A percentile compares a stretch with the other conserved stretches of the same genome.
Conservation (phyloP, 371 early-diverging fungal species). For the Mycotypha africana region DNA sequence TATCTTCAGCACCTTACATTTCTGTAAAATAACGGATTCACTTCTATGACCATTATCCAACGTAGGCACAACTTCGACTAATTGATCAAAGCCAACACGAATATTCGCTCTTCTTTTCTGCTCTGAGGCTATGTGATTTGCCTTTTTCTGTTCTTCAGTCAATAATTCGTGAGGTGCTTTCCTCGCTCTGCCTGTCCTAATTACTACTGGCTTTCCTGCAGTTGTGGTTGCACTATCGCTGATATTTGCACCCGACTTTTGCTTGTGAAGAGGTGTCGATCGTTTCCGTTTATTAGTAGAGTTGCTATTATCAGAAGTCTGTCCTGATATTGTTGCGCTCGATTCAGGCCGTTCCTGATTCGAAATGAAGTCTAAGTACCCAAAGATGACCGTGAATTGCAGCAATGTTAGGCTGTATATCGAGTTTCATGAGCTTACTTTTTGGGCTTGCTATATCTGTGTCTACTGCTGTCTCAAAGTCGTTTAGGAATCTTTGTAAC, state of each 20-base stretch:
- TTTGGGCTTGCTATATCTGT: not conserved
- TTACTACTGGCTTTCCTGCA: no score
- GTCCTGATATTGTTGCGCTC: not conserved
- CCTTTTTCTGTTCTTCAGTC: conserved; percentile 82
- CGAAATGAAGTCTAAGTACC: no score
- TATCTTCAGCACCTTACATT: conserved; percentile 6
- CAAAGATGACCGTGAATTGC: no score
- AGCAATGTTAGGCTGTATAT: no score
- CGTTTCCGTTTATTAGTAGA: not conserved
- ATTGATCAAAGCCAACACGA: conserved; percentile 71
- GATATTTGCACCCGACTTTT: not conserved
- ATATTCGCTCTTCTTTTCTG: conserved; percentile 84
- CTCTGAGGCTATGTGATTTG: conserved; percentile 90
- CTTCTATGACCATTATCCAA: conserved; percentile 50
- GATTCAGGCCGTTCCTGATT: not conserved
- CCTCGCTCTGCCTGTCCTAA: conserved; percentile 23
- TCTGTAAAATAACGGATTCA: conserved; percentile 37
- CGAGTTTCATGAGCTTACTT: not conserved
- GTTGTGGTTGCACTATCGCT: not conserved
- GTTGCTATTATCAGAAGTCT: no score
- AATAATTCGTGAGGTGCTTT: conserved; percentile 57
- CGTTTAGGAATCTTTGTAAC: conserved; percentile 11
- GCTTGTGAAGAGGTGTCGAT: conserved; percentile 1
- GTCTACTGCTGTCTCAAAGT: conserved; percentile 8
- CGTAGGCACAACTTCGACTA: conserved; percentile 70